phyloP scores from a whole-genome alignment of 2,329 filamentous ascomycete species.

The Clonostachys rosea region DNA sequence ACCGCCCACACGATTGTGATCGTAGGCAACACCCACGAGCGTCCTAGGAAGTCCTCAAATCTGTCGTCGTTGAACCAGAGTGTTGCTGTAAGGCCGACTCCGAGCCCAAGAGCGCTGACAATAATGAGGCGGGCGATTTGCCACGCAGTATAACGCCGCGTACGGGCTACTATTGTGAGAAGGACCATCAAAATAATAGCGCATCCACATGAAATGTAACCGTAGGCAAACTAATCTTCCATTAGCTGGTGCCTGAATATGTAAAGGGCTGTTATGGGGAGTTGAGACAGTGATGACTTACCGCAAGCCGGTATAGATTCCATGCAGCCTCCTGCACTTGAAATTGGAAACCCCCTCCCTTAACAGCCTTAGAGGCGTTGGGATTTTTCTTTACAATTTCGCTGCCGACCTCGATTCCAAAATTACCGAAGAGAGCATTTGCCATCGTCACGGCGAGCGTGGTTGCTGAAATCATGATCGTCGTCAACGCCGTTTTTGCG shows the following conservation, averaged over 20 bases:
- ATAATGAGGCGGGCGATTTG: slow-evolving; percentile 19
- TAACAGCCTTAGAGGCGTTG: slow-evolving; percentile 3
- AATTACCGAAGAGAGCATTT: slow-evolving; percentile 20
- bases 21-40: slow-evolving; percentile 22
- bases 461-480: slow-evolving; percentile 2
- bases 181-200: slow-evolving; percentile 22
- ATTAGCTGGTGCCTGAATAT: background rate
- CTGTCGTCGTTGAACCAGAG: slow-evolving; percentile 12
- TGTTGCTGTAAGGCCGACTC: slow-evolving; percentile 15
- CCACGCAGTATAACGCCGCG: slow-evolving; percentile 21
- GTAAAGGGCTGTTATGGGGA: background rate
- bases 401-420: slow-evolving; percentile 17
- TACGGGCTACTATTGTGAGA: slow-evolving; percentile 21
- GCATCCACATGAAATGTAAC: slow-evolving; percentile 18
- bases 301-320: slow-evolving; percentile 20
- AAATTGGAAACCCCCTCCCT: slow-evolving; percentile 9
- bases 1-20: slow-evolving; percentile 25
- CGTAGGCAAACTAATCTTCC: slow-evolving; percentile 22
- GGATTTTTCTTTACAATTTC: slow-evolving; percentile 8
- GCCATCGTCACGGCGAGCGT: slow-evolving; percentile 7
- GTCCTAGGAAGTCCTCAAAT: slow-evolving; percentile 11
- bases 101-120: slow-evolving; percentile 20
- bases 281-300: slow-evolving; percentile 8
- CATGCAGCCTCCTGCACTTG: slow-evolving; percentile 12
- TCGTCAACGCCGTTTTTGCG: slow-evolving; percentile 4